Evolutionary conservation across 768 basidiomycete species (phyloP), one percentile per base, ranked within the genome.

Genomic region (Russula emetica): DNA sequence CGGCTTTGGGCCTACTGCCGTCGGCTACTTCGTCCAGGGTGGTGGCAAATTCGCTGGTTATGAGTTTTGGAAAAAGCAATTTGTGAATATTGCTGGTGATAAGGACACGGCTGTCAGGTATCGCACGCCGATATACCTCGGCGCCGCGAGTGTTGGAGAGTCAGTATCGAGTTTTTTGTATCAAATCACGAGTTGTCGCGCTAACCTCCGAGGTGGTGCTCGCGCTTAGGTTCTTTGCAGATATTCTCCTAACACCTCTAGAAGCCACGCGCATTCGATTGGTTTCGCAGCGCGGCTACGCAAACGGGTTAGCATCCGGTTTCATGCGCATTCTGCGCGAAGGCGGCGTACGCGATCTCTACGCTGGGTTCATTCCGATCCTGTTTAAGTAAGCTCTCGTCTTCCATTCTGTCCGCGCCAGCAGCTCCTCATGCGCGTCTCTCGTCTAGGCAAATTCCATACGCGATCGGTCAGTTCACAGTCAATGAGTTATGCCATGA

Each of bases 1-100:
- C 11, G 92, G 92, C 0, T 94, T 95, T 71, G 92, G 90, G 2
- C 91, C 92, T 5, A 97, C 93, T 6, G 91, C 92, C 7, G 88
- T 92, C 2, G 94, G 94, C 3, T 95, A 96, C 72, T 81, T 95
- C 53, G 81, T 83, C 0, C 90, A 76, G 67, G 82, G 84, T 11
- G 85, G 87, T 28, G 82, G 80, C 7, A 88, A 88, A 70, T 94
- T 95, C 66, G 83, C 90, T 0, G 90, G 92, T 13, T 93, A 94
- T 74, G 93, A 94, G 70, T 85, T 76, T 62, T 89, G 88, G 87
- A 95, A 95, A 78, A 87, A 86, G 73, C 78, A 76, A 69, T 82
- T 89, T 28, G 85, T 87, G 6, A 76, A 84, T 55, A 68, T 84
- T 22, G 81, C 82, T 1, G 89, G 92, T 7, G 85, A 85, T 70